Percentiles rank a stretch among this genome's conserved stretches.
Conservation (phyloP, 345 rosid species). For the Eucalyptus lansdowneana region DNA sequence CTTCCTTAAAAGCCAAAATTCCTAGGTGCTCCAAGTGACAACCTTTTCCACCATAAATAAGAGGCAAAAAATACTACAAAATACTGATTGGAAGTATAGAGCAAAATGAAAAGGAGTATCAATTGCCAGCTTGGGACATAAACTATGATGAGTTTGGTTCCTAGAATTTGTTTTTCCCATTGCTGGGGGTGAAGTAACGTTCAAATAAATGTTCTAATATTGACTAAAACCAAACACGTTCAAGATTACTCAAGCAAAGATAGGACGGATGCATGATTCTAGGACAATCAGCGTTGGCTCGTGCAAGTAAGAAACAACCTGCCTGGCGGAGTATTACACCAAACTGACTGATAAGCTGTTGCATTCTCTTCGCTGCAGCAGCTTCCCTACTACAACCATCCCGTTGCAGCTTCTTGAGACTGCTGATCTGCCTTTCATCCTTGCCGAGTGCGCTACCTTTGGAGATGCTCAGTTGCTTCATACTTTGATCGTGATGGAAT, state of each 20-base stretch:
- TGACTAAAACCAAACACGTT: neutral
- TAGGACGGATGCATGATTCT: neutral
- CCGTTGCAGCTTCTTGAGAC: conserved; percentile 49
- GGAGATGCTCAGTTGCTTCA: conserved; percentile 17
- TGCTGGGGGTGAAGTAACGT: neutral
- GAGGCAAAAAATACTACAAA: neutral
- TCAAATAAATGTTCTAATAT: neutral
- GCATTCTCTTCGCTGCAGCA: conserved; percentile 79
- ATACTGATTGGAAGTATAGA: neutral
- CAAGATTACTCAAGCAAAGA: neutral
- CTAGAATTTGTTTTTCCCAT: neutral
- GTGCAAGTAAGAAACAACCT: neutral
- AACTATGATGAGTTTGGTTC: neutral
- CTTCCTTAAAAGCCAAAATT: neutral
- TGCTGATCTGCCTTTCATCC: conserved; percentile 32
- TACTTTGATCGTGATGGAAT: conserved; percentile 22
- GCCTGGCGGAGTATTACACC: conserved; percentile 51
- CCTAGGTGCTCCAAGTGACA: neutral
- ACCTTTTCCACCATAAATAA: neutral
- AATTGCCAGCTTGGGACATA: neutral
- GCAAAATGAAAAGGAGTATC: neutral
- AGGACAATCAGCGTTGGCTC: neutral
- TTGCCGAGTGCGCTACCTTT: conserved; percentile 28
- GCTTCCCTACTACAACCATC: conserved; percentile 55
- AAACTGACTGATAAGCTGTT: conserved; percentile 71